Conservation (phyloP, 495 filamentous ascomycete species). For the Venustampulla echinocandica region DNA sequence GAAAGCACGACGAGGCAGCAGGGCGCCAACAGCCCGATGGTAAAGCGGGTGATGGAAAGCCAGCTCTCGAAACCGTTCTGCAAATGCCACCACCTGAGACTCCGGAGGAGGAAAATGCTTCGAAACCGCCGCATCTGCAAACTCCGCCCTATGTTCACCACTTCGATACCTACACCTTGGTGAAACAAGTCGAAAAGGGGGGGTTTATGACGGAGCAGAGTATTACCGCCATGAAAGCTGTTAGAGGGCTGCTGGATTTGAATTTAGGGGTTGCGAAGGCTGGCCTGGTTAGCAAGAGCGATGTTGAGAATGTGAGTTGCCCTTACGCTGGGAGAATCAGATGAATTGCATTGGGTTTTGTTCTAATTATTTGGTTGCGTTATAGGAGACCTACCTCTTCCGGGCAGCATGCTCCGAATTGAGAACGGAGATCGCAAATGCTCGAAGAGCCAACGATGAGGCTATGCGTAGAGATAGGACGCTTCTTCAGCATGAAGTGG, state of each 20-base stretch:
- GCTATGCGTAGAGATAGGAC: slow-evolving; percentile 70
- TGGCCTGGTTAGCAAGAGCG: slow-evolving; percentile 50
- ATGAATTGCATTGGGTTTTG: not conserved
- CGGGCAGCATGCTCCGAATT: slow-evolving; percentile 90
- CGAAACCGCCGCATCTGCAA: slow-evolving; percentile 52
- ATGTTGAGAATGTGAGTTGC: slow-evolving; percentile 31
- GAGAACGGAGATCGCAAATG: slow-evolving; percentile 64
- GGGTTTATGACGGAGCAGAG: slow-evolving; percentile 64
- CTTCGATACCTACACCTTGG: slow-evolving; percentile 88
- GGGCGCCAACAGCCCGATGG: slow-evolving; percentile 16
- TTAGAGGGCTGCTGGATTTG: slow-evolving; percentile 61
- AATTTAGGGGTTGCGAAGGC: slow-evolving; percentile 74
- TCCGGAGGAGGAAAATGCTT: slow-evolving; percentile 27
- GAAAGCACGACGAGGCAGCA: slow-evolving; percentile 9
- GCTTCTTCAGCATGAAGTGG: slow-evolving; percentile 84
- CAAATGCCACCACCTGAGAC: slow-evolving; percentile 27
- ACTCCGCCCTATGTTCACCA: slow-evolving; percentile 83
- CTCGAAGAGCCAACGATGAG: slow-evolving; percentile 51
- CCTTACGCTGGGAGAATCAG: not conserved
- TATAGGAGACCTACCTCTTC: slow-evolving; percentile 80
- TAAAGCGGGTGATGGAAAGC: slow-evolving; percentile 21
- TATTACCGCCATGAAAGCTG: slow-evolving; percentile 78
- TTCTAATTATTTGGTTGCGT: not conserved
- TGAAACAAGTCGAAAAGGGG: slow-evolving; percentile 59
- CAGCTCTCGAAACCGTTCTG: slow-evolving; percentile 28